Evolutionary conservation across 345 rosid genomes (phyloP).

Genomic region (Boechera retrofracta): DNA sequence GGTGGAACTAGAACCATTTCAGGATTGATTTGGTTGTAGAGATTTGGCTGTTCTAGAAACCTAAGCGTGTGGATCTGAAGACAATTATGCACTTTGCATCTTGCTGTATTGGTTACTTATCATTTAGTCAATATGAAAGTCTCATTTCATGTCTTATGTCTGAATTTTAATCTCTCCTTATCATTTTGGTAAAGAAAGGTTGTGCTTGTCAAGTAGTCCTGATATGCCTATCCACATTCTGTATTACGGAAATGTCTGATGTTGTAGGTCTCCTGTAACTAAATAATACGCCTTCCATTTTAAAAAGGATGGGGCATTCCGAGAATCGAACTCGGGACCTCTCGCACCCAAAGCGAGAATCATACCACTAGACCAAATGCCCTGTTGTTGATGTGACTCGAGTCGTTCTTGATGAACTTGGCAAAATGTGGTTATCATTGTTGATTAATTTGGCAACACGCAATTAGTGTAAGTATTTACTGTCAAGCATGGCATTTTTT

Average conservation of each 20-base stretch:
- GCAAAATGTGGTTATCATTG: not conserved
- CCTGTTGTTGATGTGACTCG: conserved; percentile 29
- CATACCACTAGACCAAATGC: conserved; percentile 95
- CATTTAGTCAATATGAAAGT: not conserved
- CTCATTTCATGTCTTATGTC: not conserved
- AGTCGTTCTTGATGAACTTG: conserved; percentile 2
- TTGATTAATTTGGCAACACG: not conserved
- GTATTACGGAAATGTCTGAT: not conserved
- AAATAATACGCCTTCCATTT: not conserved
- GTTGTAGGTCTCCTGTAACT: not conserved
- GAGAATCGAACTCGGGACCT: conserved; percentile 86
- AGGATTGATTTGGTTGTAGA: not conserved
- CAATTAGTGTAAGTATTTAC: not conserved
- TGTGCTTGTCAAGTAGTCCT: too few species aligned
- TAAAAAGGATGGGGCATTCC: conserved; percentile 53
- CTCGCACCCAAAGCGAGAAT: conserved; percentile 96
- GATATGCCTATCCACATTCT: too few species aligned
- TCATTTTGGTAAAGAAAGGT: not conserved
- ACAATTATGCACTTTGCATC: not conserved
- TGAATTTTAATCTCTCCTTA: not conserved
- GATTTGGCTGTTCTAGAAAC: too few species aligned
- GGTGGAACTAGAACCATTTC: not conserved
- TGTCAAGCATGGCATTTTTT: not conserved
- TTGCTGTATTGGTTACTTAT: not conserved
- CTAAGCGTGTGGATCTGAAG: too few species aligned